These are phyloP conservation scores for Epicoccum sorghinum DNA, from an alignment of 2,329 filamentous ascomycete species.

Conservation along the genomic window DNA sequence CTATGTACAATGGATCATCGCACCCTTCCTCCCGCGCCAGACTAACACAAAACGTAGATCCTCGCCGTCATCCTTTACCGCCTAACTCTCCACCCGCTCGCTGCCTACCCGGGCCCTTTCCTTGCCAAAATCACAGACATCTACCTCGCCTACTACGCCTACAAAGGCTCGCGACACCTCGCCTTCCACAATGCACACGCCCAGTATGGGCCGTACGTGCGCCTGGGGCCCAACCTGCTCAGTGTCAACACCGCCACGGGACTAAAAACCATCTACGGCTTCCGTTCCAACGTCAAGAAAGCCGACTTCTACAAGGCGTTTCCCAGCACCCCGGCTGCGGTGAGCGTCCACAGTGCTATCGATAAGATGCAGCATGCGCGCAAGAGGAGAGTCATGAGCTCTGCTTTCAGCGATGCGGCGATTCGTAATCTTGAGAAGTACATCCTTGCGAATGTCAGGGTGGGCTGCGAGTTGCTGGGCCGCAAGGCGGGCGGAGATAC, in stretches of 20 bases:
- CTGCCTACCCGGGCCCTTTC: conserved; percentile 51
- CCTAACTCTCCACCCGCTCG: conserved; percentile 52
- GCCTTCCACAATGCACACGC: conserved; percentile 74
- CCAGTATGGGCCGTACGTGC: conserved; percentile 73
- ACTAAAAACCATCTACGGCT: conserved; percentile 57
- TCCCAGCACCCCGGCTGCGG: conserved; percentile 49
- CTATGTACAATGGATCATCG: conserved; percentile 27
- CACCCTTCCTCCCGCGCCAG: background rate
- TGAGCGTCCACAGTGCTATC: conserved; percentile 53
- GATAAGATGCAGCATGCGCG: conserved; percentile 55
- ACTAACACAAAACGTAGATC: conserved; percentile 29
- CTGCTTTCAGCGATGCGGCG: conserved; percentile 55
- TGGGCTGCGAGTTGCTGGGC: conserved; percentile 46
- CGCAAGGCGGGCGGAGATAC: conserved; percentile 19
- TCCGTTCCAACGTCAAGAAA: conserved; percentile 56
- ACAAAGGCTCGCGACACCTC: conserved; percentile 75
- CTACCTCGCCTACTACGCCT: conserved; percentile 67
- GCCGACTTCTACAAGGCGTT: conserved; percentile 57
- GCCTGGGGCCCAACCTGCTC: conserved; percentile 77
- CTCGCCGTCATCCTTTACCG: conserved; percentile 44
- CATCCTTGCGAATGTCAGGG: conserved; percentile 52
- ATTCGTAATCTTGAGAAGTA: conserved; percentile 55
- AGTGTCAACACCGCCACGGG: conserved; percentile 73
- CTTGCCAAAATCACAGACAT: conserved; percentile 48
- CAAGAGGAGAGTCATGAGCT: conserved; percentile 54